Evolutionary conservation across 2,329 filamentous ascomycete genomes (phyloP), one percentile per base, ranked within the genome.

Genomic region (Curvularia spicifera): DNA sequence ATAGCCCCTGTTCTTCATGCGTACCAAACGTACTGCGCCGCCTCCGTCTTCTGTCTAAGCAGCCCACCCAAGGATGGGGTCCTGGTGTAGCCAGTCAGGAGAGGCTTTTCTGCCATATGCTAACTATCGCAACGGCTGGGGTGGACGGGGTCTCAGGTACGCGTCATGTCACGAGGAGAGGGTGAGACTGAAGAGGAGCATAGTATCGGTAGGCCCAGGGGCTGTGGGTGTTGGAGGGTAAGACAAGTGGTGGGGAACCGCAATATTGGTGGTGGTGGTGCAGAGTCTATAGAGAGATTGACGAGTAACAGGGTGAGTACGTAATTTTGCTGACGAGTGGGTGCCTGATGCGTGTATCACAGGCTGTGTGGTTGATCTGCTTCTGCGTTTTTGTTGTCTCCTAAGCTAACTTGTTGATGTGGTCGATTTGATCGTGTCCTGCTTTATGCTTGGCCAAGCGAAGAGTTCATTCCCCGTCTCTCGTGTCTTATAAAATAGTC

Each of bases 61-160:
- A 37, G 6, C 35, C 63, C 62, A 35, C 1, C 15, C 22, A n/a
- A n/a, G 42, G 15, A 24, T 44, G 5, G 15, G 13, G 28, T 28
- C 12, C 22, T 44, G 12, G 42, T 8, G 12, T 28, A 8, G 26
- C 40, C 64, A 69, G 66, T 67, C 9, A 55, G 15, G 6, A 12
- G 0, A 1, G 1, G 4, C 3, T 54, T 69, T 70, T 67, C 64
- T 70, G 67, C 66, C 67, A 59, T 22, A 57, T 43, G 65, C 57
- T 12, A 31, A 31, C 63, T 62, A 18, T 13, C 28, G 6, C 10
- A 22, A 43, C 40, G 20, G 20, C 9, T 28, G 20, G 20, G 4
- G 20, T 15, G 33, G 13, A 31, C n/a, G 3, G 8, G 9, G 44
- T 47, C 44, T 47, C 44, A 47, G 44, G 29, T 33, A 51, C 31